A percentile compares a stretch with the other conserved stretches of the same genome.
Evolutionary conservation across 345 rosid species (phyloP).

Genomic region (Rhodomyrtus tomentosa): DNA sequence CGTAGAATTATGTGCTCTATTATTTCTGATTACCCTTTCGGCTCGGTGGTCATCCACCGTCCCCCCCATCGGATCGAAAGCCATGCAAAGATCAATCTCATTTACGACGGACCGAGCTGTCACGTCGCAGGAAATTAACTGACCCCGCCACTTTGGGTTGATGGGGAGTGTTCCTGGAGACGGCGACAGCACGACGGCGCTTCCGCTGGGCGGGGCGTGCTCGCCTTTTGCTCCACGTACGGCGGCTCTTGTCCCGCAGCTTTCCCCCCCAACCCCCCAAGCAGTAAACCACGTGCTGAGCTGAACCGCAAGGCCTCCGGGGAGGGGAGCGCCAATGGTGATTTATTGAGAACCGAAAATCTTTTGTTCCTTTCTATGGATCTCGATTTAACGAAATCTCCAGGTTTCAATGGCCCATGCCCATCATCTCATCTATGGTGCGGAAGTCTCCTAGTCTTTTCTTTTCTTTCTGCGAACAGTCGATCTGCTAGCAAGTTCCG

Average conservation of each 20-base stretch:
- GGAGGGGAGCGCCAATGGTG: not conserved
- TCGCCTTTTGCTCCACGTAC: constrained; percentile 18
- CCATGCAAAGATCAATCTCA: not conserved
- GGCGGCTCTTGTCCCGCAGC: constrained; percentile 20
- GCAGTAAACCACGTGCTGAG: not conserved
- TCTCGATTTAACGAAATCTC: not conserved
- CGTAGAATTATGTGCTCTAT: not conserved
- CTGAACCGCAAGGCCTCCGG: not conserved
- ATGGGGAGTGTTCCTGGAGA: not conserved
- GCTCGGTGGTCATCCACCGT: not conserved
- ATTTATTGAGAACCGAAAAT: not conserved
- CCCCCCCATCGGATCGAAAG: not conserved
- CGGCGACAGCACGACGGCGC: constrained; percentile 4
- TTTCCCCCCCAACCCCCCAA: not conserved
- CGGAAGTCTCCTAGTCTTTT: no score
- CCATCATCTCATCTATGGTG: no score
- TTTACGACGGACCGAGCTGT: not conserved
- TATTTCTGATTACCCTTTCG: not conserved
- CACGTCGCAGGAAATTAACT: not conserved
- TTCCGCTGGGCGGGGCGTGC: not conserved
- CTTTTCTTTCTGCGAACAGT: no score
- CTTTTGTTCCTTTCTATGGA: not conserved
- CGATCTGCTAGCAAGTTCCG: no score
- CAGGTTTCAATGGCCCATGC: not conserved
- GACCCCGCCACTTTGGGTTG: not conserved